These are phyloP conservation scores for Phytophthora pseudosyringae DNA, from an alignment of 352 stramenopile species.

Conservation along the genomic window DNA sequence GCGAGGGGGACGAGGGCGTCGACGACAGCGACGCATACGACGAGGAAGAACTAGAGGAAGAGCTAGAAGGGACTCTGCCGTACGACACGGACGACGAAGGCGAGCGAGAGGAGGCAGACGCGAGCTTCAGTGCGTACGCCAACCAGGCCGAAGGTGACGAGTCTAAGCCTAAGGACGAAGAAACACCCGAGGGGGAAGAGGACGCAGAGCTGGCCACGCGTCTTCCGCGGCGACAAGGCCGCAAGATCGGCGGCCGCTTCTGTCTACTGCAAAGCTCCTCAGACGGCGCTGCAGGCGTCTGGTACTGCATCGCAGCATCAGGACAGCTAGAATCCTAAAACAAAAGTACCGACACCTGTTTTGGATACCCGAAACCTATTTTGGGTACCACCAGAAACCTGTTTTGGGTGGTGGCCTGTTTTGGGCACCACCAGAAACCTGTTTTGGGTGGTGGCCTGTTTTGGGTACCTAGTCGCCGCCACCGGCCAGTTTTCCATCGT, in stretches of 20 bases:
- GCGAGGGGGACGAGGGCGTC: conserved; percentile 18
- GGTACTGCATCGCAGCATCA: conserved; percentile 7
- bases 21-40: conserved; percentile 9
- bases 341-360: too few relatives aligned
- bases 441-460: too few relatives aligned
- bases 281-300: not conserved
- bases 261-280: conserved; percentile 16
- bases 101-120: conserved; percentile 11
- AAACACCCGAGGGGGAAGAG: conserved; percentile 10
- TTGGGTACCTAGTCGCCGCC: too few relatives aligned
- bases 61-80: not conserved
- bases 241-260: conserved; percentile 28
- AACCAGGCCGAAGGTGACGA: conserved; percentile 24
- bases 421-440: too few relatives aligned
- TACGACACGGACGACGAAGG: conserved; percentile 20
- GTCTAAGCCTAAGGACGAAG: not conserved
- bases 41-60: not conserved
- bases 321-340: too few relatives aligned
- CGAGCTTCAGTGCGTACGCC: conserved; percentile 11
- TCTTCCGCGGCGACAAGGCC: conserved; percentile 22
- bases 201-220: not conserved
- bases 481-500: too few relatives aligned
- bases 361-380: too few relatives aligned
- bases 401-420: too few relatives aligned
- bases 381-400: too few relatives aligned